A percentile compares a stretch with the other conserved stretches of the same genome.
These are phyloP conservation scores for Citrus sp. DNA, from an alignment of 345 rosid species.

Conservation along the genomic window DNA sequence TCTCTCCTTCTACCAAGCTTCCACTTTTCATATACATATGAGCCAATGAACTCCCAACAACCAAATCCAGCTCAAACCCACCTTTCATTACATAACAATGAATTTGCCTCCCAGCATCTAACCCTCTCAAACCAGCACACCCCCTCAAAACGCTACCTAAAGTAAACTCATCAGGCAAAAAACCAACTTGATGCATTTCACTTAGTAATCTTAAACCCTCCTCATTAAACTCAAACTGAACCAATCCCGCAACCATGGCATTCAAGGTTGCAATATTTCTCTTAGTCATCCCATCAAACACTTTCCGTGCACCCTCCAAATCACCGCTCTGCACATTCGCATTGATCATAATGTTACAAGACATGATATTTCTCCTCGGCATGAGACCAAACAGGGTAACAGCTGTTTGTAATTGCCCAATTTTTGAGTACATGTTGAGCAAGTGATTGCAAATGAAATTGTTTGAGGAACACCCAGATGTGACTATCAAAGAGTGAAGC, in stretches of 20 bases:
- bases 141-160: constrained; percentile 68
- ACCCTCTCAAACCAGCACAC: constrained; percentile 48
- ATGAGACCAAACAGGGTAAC: constrained; percentile 41
- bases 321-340: constrained; percentile 45
- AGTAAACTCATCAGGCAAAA: constrained; percentile 56
- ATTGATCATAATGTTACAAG: constrained; percentile 67
- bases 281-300: constrained; percentile 66
- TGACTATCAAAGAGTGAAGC: constrained; percentile 61
- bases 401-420: constrained; percentile 44
- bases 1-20: constrained; percentile 54
- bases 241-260: constrained; percentile 55
- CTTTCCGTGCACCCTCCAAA: constrained; percentile 41
- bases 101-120: constrained; percentile 54
- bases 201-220: constrained; percentile 48
- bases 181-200: constrained; percentile 51
- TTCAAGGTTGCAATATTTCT: constrained; percentile 70
- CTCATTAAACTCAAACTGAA: constrained; percentile 53
- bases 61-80: constrained; percentile 48
- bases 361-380: constrained; percentile 64
- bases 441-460: constrained; percentile 70
- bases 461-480: constrained; percentile 63
- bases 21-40: constrained; percentile 79
- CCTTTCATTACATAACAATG: constrained; percentile 47
- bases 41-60: constrained; percentile 64
- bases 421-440: constrained; percentile 67